A percentile compares a stretch with the other conserved stretches of the same genome.
Evolutionary conservation across 805 yeast genomes (phyloP).

Genomic region (Myxozyma monticola): DNA sequence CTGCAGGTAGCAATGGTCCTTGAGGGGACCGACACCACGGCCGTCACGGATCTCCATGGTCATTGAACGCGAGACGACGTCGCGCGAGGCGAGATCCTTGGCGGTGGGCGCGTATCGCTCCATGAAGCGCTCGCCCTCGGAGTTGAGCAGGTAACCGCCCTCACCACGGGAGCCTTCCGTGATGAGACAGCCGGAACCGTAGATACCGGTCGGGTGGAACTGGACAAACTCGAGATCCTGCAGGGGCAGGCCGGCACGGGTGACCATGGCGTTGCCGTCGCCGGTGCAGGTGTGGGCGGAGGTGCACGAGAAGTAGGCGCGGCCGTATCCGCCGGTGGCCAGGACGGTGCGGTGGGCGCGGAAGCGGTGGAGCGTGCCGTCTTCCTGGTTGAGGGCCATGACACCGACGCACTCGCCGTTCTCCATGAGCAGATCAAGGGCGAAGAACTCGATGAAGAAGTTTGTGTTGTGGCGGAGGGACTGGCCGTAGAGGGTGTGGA

Average conservation of each 20-base stretch:
- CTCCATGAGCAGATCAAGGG: slow-evolving; percentile 89
- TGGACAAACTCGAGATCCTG: slow-evolving; percentile 97
- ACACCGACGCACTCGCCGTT: slow-evolving; percentile 96
- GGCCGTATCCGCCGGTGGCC: slow-evolving; percentile 99
- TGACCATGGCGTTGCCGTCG: slow-evolving; percentile 97
- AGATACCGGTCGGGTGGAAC: slow-evolving; percentile 99
- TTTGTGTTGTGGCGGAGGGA: slow-evolving; percentile 95
- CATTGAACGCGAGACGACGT: slow-evolving; percentile 96
- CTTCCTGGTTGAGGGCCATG: slow-evolving; percentile 97
- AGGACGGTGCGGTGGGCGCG: slow-evolving; percentile 94
- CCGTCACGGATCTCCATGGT: slow-evolving; percentile 98
- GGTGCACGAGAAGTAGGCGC: slow-evolving; percentile 98
- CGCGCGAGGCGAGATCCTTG: slow-evolving; percentile 97
- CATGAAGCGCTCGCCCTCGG: slow-evolving; percentile 99
- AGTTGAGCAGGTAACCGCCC: slow-evolving; percentile 95
- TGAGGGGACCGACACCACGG: slow-evolving; percentile 96
- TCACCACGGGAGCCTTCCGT: slow-evolving; percentile 99
- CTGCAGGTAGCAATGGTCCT: slow-evolving; percentile 94
- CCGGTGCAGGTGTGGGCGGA: slow-evolving; percentile 99
- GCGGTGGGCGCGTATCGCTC: slow-evolving; percentile 99
- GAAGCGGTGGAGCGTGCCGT: slow-evolving; percentile 97
- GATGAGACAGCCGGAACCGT: slow-evolving; percentile 97
- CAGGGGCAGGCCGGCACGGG: slow-evolving; percentile 97
- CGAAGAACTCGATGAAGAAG: slow-evolving; percentile 96
- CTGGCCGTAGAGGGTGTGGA: slow-evolving; percentile 95